These are phyloP conservation scores for Solanum chilense DNA, from an alignment of 257 asterid genomes.

Conservation along the genomic window DNA sequence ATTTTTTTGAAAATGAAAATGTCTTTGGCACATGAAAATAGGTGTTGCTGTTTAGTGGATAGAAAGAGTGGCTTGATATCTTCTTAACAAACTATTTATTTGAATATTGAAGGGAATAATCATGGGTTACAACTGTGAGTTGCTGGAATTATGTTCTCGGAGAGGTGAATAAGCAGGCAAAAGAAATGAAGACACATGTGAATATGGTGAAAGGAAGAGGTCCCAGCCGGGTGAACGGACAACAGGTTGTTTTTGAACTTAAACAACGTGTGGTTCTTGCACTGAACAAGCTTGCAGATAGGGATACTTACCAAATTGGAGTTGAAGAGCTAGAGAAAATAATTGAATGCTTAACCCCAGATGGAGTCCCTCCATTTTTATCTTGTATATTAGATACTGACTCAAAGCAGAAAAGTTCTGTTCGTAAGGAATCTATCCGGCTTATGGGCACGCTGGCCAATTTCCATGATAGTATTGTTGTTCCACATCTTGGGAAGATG, in stretches of 20 bases:
- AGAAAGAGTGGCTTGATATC: neutral
- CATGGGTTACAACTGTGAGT: neutral
- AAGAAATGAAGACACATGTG: slow-evolving; percentile 39
- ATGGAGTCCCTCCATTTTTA: slow-evolving; percentile 58
- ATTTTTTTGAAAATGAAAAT: neutral
- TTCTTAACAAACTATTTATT: neutral
- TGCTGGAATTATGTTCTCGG: neutral
- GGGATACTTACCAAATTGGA: slow-evolving; percentile 83
- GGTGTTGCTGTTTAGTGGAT: neutral
- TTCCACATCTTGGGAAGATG: slow-evolving; percentile 73
- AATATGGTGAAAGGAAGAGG: slow-evolving; percentile 57
- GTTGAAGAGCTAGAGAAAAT: slow-evolving; percentile 75
- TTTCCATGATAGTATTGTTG: slow-evolving; percentile 42
- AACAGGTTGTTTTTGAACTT: slow-evolving; percentile 68
- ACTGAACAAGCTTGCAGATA: slow-evolving; percentile 78
- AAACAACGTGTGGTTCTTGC: slow-evolving; percentile 73
- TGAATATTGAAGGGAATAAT: slow-evolving; percentile 13
- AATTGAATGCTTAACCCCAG: slow-evolving; percentile 56
- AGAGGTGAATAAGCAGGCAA: neutral
- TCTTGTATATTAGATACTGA: slow-evolving; percentile 83
- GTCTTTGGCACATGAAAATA: neutral
- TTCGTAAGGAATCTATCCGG: slow-evolving; percentile 86
- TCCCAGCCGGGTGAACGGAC: slow-evolving; percentile 38
- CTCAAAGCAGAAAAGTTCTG: slow-evolving; percentile 67
- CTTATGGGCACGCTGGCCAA: slow-evolving; percentile 64